Base-by-base conservation (phyloP, 768 basidiomycete species). In the Tricholomella constricta region DNA sequence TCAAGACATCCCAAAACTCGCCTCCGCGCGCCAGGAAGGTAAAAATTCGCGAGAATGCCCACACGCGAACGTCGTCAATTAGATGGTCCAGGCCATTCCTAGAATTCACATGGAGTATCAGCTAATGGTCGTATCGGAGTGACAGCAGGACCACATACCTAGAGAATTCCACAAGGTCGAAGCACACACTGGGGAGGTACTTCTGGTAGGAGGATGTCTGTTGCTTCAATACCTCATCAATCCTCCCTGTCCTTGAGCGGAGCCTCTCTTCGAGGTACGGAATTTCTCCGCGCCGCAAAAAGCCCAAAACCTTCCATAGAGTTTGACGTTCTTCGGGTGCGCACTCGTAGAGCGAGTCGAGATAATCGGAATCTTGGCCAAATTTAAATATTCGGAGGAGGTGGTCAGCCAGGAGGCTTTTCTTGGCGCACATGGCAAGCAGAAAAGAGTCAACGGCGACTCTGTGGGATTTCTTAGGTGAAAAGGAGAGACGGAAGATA, bases 331-430 rank as follows among this genome's bases (percentile, higher is more conserved):
- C 55, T 19, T 57, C 46, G 10, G 51, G 43, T 34, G 23, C 26
- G 26, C 31, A 45, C 37, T 52, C 51, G 8, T 38, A 14, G 20
- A 49, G 26, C 7, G 15, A 19, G 20, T 57, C 47, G 31, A 52
- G 51, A 17, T 49, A 52, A 46, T 52, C 43, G 6, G 42, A 49
- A 23, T 41, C 49, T 45, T 48, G 55, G 27, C 51, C 56, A 17
- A 56, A 57, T 22, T 57, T 50, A 25, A 46, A 43, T 10, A 52
- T 50, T 12, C 43, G 43, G 6, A 53, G 43, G 36, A 57, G 47
- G 19, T 57, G 46, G 32, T 53, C 43, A 1, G 43, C 43, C 27
- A 57, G 31, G 14, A 34, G 23, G 29, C 46, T 52, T 23, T 48
- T 56, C 49, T 31, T 48, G 12, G 35, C 34, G 20, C 55, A 45